These are phyloP conservation scores for Lobosporangium transversale DNA, from an alignment of 192 early-diverging fungal genomes.

Conservation along the genomic window DNA sequence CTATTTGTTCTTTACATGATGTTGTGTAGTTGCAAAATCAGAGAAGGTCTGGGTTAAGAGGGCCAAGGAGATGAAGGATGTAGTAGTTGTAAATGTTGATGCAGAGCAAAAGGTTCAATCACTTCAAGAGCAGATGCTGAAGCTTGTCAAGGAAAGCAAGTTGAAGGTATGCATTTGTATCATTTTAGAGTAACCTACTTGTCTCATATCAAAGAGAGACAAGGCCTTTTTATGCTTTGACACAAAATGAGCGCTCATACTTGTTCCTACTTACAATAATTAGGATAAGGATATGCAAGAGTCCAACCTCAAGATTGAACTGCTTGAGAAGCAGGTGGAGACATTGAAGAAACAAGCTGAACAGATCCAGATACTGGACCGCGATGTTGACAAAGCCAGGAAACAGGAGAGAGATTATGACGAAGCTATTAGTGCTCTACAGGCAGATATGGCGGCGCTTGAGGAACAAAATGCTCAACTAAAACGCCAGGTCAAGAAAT, in stretches of 20 bases:
- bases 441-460: slow-evolving; percentile 73
- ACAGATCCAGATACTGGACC: slow-evolving; percentile 67
- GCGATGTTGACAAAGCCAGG: slow-evolving; percentile 63
- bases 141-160: slow-evolving; percentile 81
- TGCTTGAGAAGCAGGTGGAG: slow-evolving; percentile 85
- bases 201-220: no score
- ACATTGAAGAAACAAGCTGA: slow-evolving; percentile 74
- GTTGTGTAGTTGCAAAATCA: slow-evolving; percentile 54
- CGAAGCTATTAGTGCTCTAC: slow-evolving; percentile 75
- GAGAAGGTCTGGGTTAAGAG: slow-evolving; percentile 84
- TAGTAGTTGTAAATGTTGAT: slow-evolving; percentile 83
- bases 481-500: slow-evolving; percentile 50
- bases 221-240: no score
- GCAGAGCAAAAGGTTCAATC: slow-evolving; percentile 80
- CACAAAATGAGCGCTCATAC: no score
- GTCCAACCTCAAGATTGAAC: slow-evolving; percentile 73
- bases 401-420: slow-evolving; percentile 76
- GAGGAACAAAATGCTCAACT: slow-evolving; percentile 72
- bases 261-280: no score
- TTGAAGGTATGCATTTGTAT: slow-evolving; percentile 65
- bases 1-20: neutral
- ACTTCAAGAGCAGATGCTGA: slow-evolving; percentile 81
- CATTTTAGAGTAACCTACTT: no score
- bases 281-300: slow-evolving; percentile 86
- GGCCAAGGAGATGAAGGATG: slow-evolving; percentile 82